Conservation (phyloP, 331 rosid species). For the Quercus lobata region DNA sequence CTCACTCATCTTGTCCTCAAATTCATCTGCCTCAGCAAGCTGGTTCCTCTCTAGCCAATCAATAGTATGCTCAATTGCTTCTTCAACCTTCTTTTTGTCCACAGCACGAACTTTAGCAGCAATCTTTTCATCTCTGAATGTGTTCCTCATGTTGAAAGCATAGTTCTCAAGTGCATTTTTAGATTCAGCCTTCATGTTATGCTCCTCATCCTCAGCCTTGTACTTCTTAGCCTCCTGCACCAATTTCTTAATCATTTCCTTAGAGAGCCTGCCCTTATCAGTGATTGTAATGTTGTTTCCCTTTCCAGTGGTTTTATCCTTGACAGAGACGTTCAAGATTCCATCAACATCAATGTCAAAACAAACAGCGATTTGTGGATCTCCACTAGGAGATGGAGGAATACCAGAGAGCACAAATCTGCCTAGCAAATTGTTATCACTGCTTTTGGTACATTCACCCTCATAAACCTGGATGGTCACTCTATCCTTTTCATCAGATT, state of each 20-base stretch:
- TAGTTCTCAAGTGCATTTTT: slow-evolving; percentile 64
- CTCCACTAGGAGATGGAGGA: slow-evolving; percentile 69
- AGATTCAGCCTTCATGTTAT: slow-evolving; percentile 57
- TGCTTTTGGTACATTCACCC: slow-evolving; percentile 64
- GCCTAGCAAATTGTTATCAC: slow-evolving; percentile 65
- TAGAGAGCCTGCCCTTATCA: slow-evolving; percentile 70
- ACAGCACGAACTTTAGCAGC: slow-evolving; percentile 40
- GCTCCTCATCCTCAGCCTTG: slow-evolving; percentile 69
- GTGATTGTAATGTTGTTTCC: slow-evolving; percentile 67
- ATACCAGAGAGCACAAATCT: slow-evolving; percentile 66
- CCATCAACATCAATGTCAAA: slow-evolving; percentile 66
- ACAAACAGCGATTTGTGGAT: slow-evolving; percentile 61
- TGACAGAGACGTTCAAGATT: slow-evolving; percentile 63
- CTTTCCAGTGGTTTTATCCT: slow-evolving; percentile 68
- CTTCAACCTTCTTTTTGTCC: slow-evolving; percentile 64
- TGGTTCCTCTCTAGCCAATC: slow-evolving; percentile 71
- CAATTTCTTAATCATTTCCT: slow-evolving; percentile 76
- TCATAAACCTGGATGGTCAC: slow-evolving; percentile 66
- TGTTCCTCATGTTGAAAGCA: slow-evolving; percentile 71
- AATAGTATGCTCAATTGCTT: slow-evolving; percentile 59
- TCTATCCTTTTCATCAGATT: slow-evolving; percentile 61
- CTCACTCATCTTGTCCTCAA: slow-evolving; percentile 70
- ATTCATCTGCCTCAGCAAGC: slow-evolving; percentile 63
- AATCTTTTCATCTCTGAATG: slow-evolving; percentile 59
- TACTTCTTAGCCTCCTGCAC: slow-evolving; percentile 66